Base-by-base conservation (phyloP, 1,284 basidiomycete genomes). In the Sporisorium reilianum region DNA sequence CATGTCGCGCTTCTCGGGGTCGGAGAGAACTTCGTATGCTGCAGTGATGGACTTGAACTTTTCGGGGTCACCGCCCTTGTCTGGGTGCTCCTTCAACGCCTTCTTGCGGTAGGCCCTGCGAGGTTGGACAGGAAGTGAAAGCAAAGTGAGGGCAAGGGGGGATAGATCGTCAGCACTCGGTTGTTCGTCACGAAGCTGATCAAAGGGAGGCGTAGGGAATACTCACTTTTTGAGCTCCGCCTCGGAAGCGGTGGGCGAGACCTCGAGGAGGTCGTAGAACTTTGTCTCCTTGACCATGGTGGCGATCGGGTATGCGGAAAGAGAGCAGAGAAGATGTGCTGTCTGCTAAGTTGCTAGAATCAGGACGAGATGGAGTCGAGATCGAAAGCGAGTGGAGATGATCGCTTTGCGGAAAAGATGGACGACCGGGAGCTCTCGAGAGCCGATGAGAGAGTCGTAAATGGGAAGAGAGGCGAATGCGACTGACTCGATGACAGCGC, bases 41-140 rank as follows among this genome's bases (percentile, higher is more conserved):
- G 96, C 92, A 16, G 95, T 96, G 64, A 98, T 91, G 85, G 97
- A 94, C 86, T 99, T 98, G 92, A 99, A 99, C 68, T 92, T 86
- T 86, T 99, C 97, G 34, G 77, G 94, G 85, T 97, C 95, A 72
- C 95, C 95, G 66, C 95, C 94, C 88, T 97, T 97, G 89, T 98
- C 96, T 41, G 95, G 96, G 86, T 97, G 96, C 64, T 56, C 73
- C 73, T 75, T 73, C 72, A 85, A 65, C 26, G 81, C 73, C 71
- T 82, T 72, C 72, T 80, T 77, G 40, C 77, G 75, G 77, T 78
- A 76, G 30, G 79, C 64, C 50, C 73, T 74, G 49, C 22, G 41
- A 28, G 41, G 11, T 42, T 16, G 3, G 12, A 16, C 48, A 54
- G 18, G 42, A 14, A 53, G 28, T 48, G 10, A 9, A 30, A 38